Base-by-base conservation (phyloP, 2,329 filamentous ascomycete species). In the Beauveria rudraprayagi region DNA sequence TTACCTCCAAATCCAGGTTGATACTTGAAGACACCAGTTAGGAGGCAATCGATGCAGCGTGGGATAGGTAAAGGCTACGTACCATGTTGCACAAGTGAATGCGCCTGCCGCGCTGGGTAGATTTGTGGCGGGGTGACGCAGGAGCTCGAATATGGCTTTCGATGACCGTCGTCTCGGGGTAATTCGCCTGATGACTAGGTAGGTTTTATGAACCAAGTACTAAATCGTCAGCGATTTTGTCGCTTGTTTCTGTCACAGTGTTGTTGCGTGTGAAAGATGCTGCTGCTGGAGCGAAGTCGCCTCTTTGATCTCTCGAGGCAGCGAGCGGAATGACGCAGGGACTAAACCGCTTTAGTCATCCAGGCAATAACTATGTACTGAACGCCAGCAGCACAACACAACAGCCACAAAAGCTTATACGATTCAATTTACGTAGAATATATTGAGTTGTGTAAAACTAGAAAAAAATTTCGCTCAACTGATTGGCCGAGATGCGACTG, bases 1-100 rank as follows among this genome's bases (percentile, higher is more conserved):
- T 72, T 76, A 56, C 73, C 72, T 62, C 75, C 76, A 63, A 71
- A 76, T 61, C 73, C 73, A 37, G 77, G 71, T 63, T 70, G 68
- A 60, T 65, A 73, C 72, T 78, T 41, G 51, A 43, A 56, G 46
- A 17, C 1, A n/a, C 14, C 22, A 41, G 59, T 56, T 28, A 61
- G 37, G 6, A 3, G 24, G 10, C 2, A 9, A 17, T 37, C 22
- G 6, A 16, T 28, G 22, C 19, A 8, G 37, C 5, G 17, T 19
- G 46, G 11, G 19, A n/a, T 5, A 44, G n/a, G 26, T 24, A 22
- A 46, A 30, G 28, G 43, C 3, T 19, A 41, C 48, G 3, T 54
- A 62, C 60, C 60, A 62, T 62, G 19, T 41, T 58, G 37, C 14
- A 43, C 30, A n/a, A 24, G 47, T 22, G 37, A 43, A 34, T 43